Evolutionary conservation across 768 basidiomycete species (phyloP), one percentile per base, ranked within the genome.

Genomic region (Leccinum subgranulosum): DNA sequence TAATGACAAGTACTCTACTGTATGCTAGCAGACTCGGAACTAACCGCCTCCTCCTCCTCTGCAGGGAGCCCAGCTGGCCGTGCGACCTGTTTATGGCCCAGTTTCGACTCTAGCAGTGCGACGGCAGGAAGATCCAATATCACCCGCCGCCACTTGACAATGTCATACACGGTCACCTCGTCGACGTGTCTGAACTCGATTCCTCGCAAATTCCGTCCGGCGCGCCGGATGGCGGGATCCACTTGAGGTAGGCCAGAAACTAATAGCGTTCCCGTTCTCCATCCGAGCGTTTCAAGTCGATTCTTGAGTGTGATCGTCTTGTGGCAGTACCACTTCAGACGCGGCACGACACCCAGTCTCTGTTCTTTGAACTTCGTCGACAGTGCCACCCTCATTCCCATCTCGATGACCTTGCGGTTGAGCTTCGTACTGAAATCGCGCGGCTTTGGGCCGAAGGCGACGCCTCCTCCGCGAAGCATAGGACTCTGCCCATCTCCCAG

Each of bases 371-470:
- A 77, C 72, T 94, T 93, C 45, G 84, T 81, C 62, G 92, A 93
- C 47, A 98, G 73, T 3, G 92, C 94, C 51, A 94, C 88, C 21
- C 91, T 83, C 84, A 98, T 87, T 10, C 95, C 96, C 85, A 98
- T 90, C 65, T 91, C 79, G 43, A 93, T 81, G 63, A 97, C 90
- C 74, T 98, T 98, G 61, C 92, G 83, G n/a, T 92, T 90, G 36
- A 99, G 81, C 61, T 91, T 88, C 19, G 93, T 94, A 65, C 89
- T 85, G 73, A 95, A 98, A 70, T 97, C 91, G 50, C 94, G 84
- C 3, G 94, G 92, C 68, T 92, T 88, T 1, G 93, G 92, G 29
- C 94, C 94, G 59, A 94, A 94, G 6, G 92, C 92, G 41, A 90
- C 83, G 64, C 96, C 97, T 74, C 97, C 97, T 33, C 96, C 96